A percentile compares a stretch with the other conserved stretches of the same genome.
Conservation (phyloP, 1,139 yeast genomes). For the Suhomyces maxii region DNA sequence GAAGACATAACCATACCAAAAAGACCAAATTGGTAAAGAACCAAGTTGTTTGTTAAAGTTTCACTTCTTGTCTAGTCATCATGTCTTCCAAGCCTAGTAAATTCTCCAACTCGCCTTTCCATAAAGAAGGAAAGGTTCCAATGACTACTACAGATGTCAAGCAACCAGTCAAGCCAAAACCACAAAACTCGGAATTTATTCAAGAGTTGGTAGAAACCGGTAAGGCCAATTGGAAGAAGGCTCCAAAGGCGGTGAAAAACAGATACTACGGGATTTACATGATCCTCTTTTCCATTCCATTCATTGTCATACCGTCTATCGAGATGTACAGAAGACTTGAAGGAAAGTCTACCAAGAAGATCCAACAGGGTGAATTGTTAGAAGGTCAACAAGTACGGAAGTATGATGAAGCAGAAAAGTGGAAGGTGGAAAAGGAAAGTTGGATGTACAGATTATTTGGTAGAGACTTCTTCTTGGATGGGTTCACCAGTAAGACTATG, state of each 20-base stretch:
- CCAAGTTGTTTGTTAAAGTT: too few relatives aligned
- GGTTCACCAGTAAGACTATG: slow-evolving; percentile 48
- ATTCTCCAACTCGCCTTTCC: slow-evolving; percentile 32
- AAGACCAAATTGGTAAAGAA: too few relatives aligned
- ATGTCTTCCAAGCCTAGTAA: slow-evolving; percentile 14
- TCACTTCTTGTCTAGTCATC: not conserved
- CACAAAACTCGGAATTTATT: slow-evolving; percentile 33
- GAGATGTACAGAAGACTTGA: slow-evolving; percentile 41
- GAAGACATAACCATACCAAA: too few relatives aligned
- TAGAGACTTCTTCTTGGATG: slow-evolving; percentile 45
- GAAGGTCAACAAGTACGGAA: slow-evolving; percentile 35
- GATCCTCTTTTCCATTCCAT: slow-evolving; percentile 42
- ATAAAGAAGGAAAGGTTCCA: slow-evolving; percentile 27
- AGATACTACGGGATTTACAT: slow-evolving; percentile 43
- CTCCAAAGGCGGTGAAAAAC: slow-evolving; percentile 40
- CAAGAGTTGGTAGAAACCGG: slow-evolving; percentile 42
- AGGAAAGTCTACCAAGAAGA: slow-evolving; percentile 43
- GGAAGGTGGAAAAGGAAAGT: slow-evolving; percentile 40
- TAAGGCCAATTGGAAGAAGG: slow-evolving; percentile 47
- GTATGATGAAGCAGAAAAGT: slow-evolving; percentile 43
- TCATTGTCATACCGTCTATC: slow-evolving; percentile 34
- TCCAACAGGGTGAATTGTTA: slow-evolving; percentile 43
- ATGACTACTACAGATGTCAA: slow-evolving; percentile 13
- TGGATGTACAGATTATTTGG: slow-evolving; percentile 44
- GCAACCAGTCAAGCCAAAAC: slow-evolving; percentile 16